Conservation (phyloP, 78 protist genomes). For the Guillardia theta region DNA sequence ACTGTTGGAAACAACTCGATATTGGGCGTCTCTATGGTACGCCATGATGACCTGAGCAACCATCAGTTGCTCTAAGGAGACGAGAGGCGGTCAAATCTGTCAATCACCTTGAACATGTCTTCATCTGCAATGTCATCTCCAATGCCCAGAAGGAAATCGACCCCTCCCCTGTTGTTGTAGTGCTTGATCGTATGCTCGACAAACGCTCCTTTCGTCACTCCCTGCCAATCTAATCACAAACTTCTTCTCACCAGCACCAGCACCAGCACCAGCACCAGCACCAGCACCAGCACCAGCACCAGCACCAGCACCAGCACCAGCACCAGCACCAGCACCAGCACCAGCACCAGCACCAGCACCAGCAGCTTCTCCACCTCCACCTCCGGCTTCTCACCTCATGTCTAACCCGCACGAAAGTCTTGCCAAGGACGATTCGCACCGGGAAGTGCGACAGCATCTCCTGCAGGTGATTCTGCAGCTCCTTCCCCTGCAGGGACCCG, state of each 20-base stretch:
- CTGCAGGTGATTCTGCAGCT: neutral
- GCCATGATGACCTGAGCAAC: neutral
- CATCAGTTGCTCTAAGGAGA: neutral
- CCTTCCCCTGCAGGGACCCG: conserved; percentile 20
- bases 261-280: neutral
- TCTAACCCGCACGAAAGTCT: neutral
- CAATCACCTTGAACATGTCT: neutral
- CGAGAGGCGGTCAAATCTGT: neutral
- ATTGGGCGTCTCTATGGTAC: neutral
- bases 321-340: neutral
- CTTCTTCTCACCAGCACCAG: neutral
- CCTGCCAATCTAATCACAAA: too few relatives aligned
- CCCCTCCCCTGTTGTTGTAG: neutral
- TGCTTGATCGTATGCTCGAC: neutral
- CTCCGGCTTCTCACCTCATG: too few relatives aligned
- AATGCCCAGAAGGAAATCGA: neutral
- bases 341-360: neutral
- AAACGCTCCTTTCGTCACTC: neutral
- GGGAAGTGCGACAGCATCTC: conserved; percentile 16
- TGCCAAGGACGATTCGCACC: neutral
- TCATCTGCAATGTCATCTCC: conserved; percentile 25
- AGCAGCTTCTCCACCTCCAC: too few relatives aligned
- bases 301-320: neutral
- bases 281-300: neutral
- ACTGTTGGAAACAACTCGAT: neutral